phyloP scores from a whole-genome alignment of 176 grass and related monocot species.

The Hsuehochloa calcarea region DNA sequence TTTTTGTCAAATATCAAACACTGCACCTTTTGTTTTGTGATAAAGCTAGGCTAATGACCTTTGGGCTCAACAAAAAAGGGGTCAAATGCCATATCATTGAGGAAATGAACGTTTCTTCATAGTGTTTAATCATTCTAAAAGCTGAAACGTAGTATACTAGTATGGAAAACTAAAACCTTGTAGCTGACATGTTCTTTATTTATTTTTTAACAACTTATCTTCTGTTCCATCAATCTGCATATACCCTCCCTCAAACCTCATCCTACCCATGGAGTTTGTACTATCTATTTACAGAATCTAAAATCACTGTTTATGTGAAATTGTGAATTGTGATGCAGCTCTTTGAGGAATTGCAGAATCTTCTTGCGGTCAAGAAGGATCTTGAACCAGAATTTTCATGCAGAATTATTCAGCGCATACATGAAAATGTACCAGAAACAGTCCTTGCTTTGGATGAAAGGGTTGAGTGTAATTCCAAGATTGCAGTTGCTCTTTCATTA shows the following conservation, averaged over 20 bases:
- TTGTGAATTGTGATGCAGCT: conserved; percentile 48
- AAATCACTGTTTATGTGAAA: conserved; percentile 12
- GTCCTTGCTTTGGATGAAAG: conserved; percentile 36
- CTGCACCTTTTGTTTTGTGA: neutral
- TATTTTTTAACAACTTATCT: neutral
- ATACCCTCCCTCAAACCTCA: neutral
- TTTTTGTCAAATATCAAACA: neutral
- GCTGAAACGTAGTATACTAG: neutral
- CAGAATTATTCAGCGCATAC: conserved; percentile 60
- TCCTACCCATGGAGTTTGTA: neutral
- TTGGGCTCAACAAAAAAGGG: neutral
- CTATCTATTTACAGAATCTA: neutral
- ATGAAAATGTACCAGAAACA: conserved; percentile 58
- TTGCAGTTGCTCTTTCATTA: conserved; percentile 80
- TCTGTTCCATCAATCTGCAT: neutral
- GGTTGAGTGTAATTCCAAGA: conserved; percentile 84
- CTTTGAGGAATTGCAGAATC: conserved; percentile 61
- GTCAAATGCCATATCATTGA: neutral
- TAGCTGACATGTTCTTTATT: neutral
- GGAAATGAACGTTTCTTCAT: neutral
- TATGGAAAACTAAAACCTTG: neutral
- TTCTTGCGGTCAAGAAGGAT: conserved; percentile 78
- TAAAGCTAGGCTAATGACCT: conserved; percentile 10
- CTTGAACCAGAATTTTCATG: conserved; percentile 77
- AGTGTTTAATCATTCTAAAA: neutral